phyloP scores from a whole-genome alignment of 139 green algal genomes.

The Chlamydomonas schloesseri region DNA sequence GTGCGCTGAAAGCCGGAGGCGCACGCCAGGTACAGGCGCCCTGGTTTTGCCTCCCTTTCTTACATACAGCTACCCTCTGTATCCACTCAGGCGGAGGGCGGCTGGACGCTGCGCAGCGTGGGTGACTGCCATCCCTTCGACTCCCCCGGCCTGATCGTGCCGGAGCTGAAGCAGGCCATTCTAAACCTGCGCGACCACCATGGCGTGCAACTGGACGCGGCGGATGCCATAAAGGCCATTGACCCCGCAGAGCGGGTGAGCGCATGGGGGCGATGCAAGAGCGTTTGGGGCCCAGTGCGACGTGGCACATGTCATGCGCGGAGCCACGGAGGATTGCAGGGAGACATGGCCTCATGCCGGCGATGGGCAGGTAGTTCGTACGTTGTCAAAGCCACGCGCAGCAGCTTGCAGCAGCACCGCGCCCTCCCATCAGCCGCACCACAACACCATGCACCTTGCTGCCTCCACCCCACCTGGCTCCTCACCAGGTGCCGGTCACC shows the following conservation, averaged over 20 bases:
- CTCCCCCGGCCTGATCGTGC: constrained; percentile 7
- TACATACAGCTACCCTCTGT: too few species aligned
- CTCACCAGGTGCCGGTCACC: constrained; percentile 35
- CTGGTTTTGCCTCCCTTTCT: too few species aligned
- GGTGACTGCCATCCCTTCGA: constrained; percentile 6
- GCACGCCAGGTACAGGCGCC: too few species aligned
- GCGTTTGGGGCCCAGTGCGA: too few species aligned
- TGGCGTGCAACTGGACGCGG: constrained; percentile 46
- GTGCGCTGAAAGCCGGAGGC: too few species aligned
- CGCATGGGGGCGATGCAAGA: neutral
- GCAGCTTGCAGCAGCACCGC: too few species aligned
- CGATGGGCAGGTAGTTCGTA: too few species aligned
- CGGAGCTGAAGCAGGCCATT: constrained; percentile 37
- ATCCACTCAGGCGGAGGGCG: constrained; percentile 39
- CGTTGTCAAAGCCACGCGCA: too few species aligned
- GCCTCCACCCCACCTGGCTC: too few species aligned
- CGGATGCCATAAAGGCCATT: constrained; percentile 15
- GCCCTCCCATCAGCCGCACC: too few species aligned
- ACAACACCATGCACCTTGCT: neutral
- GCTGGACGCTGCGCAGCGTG: constrained; percentile 40
- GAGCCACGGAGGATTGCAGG: too few species aligned
- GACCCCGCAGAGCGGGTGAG: constrained; percentile 33
- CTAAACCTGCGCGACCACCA: constrained; percentile 32
- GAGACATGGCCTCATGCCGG: too few species aligned
- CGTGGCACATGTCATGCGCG: neutral